Percentiles rank a stretch among this genome's conserved stretches.
phyloP scores from a whole-genome alignment of 108 stramenopile species.

The Cyclostephanos tholiformis region DNA sequence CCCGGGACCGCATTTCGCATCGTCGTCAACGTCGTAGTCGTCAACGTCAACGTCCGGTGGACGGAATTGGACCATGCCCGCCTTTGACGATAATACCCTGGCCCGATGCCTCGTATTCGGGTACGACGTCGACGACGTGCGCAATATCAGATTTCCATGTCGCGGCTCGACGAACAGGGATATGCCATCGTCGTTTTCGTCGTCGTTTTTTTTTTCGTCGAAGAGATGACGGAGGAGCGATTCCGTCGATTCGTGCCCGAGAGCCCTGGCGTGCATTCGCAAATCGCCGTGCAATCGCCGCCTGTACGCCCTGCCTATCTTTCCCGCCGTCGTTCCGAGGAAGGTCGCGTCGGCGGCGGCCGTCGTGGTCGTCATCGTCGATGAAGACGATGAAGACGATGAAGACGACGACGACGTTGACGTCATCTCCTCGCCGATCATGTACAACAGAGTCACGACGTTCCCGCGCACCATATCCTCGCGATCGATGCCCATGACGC shows the following conservation, averaged over 20 bases:
- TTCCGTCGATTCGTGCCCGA: constrained; percentile 60
- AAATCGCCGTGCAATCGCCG: constrained; percentile 49
- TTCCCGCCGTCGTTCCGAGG: constrained; percentile 22
- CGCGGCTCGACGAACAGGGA: constrained; percentile 37
- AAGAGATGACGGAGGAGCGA: constrained; percentile 66
- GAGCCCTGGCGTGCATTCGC: constrained; percentile 55
- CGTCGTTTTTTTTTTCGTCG: constrained; percentile 54
- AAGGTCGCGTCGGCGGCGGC: neutral
- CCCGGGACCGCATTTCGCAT: too few species aligned
- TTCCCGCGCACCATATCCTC: constrained; percentile 72
- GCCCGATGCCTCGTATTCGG: constrained; percentile 59
- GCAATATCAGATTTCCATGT: constrained; percentile 52
- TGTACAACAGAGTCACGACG: constrained; percentile 66
- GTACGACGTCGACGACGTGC: constrained; percentile 47
- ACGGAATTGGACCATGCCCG: constrained; percentile 71
- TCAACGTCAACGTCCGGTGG: constrained; percentile 19
- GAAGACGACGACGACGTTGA: neutral
- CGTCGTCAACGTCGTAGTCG: constrained; percentile 24
- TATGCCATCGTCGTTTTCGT: constrained; percentile 24
- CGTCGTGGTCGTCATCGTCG: constrained; percentile 3
- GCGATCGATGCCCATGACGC: constrained; percentile 69
- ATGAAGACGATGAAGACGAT: too few species aligned
- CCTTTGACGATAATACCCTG: constrained; percentile 47
- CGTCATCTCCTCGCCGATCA: constrained; percentile 51
- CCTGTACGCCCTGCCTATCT: constrained; percentile 40